These are phyloP conservation scores for Cucumis hystrix DNA, from an alignment of 306 rosid genomes.

Conservation along the genomic window DNA sequence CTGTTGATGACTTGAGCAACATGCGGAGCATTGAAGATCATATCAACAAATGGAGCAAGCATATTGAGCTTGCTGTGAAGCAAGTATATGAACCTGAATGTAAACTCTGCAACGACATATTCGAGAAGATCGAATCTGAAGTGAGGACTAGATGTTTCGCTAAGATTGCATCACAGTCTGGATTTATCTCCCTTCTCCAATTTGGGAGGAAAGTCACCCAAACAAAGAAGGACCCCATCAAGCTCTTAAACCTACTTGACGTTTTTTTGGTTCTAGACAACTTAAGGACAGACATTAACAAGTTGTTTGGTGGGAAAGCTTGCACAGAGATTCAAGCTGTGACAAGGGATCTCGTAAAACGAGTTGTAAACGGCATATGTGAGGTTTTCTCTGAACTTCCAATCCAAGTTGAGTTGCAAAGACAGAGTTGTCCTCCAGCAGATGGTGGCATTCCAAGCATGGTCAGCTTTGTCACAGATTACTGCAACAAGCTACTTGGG, in stretches of 20 bases:
- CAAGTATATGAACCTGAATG: conserved; percentile 36
- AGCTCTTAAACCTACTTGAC: conserved; percentile 61
- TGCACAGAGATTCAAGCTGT: conserved; percentile 41
- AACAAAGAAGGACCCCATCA: conserved; percentile 49
- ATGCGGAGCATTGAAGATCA: conserved; percentile 17
- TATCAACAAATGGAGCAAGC: conserved; percentile 53
- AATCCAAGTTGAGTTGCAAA: conserved; percentile 50
- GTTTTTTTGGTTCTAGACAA: conserved; percentile 47
- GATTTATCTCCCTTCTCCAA: conserved; percentile 45
- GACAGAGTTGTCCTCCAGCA: conserved; percentile 52
- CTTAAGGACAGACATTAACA: conserved; percentile 50
- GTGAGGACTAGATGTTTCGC: conserved; percentile 38
- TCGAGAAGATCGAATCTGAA: conserved; percentile 32
- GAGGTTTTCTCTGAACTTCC: conserved; percentile 78
- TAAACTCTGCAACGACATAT: conserved; percentile 33
- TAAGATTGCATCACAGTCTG: conserved; percentile 39
- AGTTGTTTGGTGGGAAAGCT: conserved; percentile 42
- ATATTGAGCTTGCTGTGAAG: conserved; percentile 47
- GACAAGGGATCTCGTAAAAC: conserved; percentile 58
- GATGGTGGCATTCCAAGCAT: conserved; percentile 73
- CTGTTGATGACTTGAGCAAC: conserved; percentile 21
- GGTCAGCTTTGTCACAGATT: conserved; percentile 52
- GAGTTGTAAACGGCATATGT: conserved; percentile 44
- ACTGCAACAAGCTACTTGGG: conserved; percentile 52
- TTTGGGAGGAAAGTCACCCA: conserved; percentile 47